phyloP scores from a whole-genome alignment of 2,329 filamentous ascomycete species.

The Monilinia fructigena region DNA sequence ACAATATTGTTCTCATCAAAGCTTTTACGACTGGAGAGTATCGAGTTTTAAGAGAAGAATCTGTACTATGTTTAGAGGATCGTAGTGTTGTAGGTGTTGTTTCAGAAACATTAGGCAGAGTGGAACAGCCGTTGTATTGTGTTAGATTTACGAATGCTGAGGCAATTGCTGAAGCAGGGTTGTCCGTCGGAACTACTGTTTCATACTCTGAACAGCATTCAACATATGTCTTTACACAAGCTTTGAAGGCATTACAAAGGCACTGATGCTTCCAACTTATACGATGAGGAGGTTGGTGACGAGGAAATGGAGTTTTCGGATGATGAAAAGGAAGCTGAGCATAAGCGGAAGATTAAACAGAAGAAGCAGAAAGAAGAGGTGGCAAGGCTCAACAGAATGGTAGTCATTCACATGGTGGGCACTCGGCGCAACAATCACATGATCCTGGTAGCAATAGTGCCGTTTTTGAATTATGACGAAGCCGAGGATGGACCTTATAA shows the following conservation, averaged over 20 bases:
- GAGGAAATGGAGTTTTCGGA: conserved; percentile 96
- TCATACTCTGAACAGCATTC: conserved; percentile 81
- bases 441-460: conserved; percentile 41
- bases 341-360: conserved; percentile 68
- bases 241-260: conserved; percentile 75
- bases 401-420: conserved; percentile 41
- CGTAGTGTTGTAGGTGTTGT: conserved; percentile 76
- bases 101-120: conserved; percentile 81
- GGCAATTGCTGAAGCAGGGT: conserved; percentile 64
- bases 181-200: conserved; percentile 68
- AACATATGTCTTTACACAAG: conserved; percentile 81
- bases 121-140: conserved; percentile 82
- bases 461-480: conserved; percentile 65
- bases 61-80: conserved; percentile 75
- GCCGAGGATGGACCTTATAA: conserved; percentile 69
- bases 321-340: conserved; percentile 87
- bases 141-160: conserved; percentile 69
- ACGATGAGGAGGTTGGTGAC: conserved; percentile 84
- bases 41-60: conserved; percentile 79
- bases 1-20: conserved; percentile 74
- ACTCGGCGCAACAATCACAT: conserved; percentile 39
- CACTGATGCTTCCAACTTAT: conserved; percentile 90
- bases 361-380: conserved; percentile 59
- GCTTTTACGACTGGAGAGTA: conserved; percentile 78
- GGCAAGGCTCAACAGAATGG: conserved; percentile 50